Evolutionary conservation across 31 red algal genomes (phyloP), one percentile per base, ranked within the genome.

Genomic region (Porphyra umbilicalis): DNA sequence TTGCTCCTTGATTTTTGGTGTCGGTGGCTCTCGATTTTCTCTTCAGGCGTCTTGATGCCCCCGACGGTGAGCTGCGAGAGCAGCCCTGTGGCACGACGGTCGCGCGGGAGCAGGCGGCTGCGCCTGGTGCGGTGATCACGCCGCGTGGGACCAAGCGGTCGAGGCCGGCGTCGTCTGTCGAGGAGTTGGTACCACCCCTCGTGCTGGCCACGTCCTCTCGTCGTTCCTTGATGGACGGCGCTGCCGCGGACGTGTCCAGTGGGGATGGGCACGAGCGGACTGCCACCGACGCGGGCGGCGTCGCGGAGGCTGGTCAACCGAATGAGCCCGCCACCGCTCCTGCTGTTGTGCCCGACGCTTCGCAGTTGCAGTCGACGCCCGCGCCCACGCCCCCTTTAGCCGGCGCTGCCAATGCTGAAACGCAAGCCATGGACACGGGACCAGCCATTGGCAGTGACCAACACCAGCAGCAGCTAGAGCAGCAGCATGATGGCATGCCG

Each of bases 11-110:
- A 9, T 39, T 39, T 9, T 39, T 2, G 57, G 57, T n/a, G 20
- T 29, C 2, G 20, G 57, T 71, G 57, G 57, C 8, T 18, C 25
- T 4, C 14, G 20, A n/a, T n/a, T 25, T 71, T 8, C 57, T 71
- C 57, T n/a, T 8, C 57, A 71, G 57, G 57, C 57, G 57, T 18
- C 57, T 71, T 71, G 57, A 71, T 71, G 57, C 57, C 25, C 57
- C 57, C 57, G 57, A 71, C 57, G 57, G 57, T 71, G 57, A 71
- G 57, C 57, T 71, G 57, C 57, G 57, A 71, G 57, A 71, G 57
- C 57, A 71, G 57, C 57, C 57, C 30, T n/a, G 57, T n/a, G 57
- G 25, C 30, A 29, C 25, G 25, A 71, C 57, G 25, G 11, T 29
- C 25, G 57, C 20, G 57, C 57, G 57, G 57, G 57, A 71, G 57